Evolutionary conservation across 2,329 filamentous ascomycete genomes (phyloP).

Genomic region (Colletotrichum limetticola): DNA sequence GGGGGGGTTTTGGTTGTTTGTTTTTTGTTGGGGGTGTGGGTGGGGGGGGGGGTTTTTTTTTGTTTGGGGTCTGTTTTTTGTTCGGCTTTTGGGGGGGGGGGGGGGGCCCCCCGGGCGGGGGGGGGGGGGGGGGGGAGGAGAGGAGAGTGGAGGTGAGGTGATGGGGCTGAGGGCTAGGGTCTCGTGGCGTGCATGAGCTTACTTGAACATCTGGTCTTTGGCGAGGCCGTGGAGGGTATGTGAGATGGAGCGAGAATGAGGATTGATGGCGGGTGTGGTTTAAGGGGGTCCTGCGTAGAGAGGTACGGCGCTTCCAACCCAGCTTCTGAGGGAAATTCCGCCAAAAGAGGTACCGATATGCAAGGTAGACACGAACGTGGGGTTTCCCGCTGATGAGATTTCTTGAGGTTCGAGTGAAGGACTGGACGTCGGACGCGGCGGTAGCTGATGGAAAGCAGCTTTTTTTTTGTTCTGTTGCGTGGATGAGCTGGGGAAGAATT

Average conservation of each 20-base stretch:
- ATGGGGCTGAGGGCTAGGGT: not conserved
- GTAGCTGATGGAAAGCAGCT: not conserved
- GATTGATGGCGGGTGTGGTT: not conserved
- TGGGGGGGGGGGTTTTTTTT: too few relatives aligned
- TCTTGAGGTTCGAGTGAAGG: not conserved
- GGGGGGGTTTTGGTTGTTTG: too few relatives aligned
- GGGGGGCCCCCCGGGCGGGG: not conserved
- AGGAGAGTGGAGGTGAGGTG: not conserved
- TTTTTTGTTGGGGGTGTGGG: too few relatives aligned
- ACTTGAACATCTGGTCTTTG: conserved; percentile 28
- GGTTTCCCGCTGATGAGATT: not conserved
- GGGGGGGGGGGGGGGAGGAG: not conserved
- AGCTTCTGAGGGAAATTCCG: too few relatives aligned
- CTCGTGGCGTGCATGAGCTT: conserved; percentile 25
- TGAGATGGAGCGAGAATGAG: not conserved
- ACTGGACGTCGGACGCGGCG: not conserved
- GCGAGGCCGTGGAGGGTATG: too few relatives aligned
- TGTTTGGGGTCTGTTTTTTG: too few relatives aligned
- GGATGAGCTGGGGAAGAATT: not conserved
- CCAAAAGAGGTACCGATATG: too few relatives aligned
- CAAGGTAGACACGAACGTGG: too few relatives aligned
- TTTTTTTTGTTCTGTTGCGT: not conserved
- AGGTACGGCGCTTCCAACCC: not conserved
- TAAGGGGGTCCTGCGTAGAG: not conserved
- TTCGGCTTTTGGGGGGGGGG: too few relatives aligned